Conservation (phyloP, 371 early-diverging fungal genomes). For the Phascolomyces articulosus region DNA sequence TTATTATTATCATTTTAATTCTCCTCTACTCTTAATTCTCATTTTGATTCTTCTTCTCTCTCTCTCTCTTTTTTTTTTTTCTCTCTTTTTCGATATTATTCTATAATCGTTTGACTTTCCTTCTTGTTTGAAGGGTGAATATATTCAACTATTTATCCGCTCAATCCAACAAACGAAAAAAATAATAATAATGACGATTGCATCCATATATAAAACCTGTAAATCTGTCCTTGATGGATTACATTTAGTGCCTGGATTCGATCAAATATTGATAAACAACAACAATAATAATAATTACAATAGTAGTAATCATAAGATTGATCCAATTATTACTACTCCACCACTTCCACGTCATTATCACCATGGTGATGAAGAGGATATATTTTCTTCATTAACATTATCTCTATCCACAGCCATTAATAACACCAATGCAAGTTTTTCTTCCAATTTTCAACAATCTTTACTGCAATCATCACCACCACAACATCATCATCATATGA, state of each 20-base stretch:
- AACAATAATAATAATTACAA: no score
- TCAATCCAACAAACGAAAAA: no score
- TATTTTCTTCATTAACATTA: no score
- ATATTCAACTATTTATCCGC: no score
- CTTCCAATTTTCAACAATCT: no score
- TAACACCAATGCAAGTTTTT: no score
- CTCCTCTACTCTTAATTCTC: neutral
- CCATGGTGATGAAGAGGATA: neutral
- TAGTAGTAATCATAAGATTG: no score
- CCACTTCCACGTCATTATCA: no score
- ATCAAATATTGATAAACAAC: neutral
- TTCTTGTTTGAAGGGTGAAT: neutral
- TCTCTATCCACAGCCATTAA: neutral
- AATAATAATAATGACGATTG: neutral
- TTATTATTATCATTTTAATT: neutral
- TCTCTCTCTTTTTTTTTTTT: slow-evolving; percentile 8
- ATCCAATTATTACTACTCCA: no score
- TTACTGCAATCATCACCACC: neutral
- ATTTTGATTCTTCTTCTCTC: neutral
- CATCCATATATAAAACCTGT: slow-evolving; percentile 4
- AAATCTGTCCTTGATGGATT: slow-evolving; percentile 11
- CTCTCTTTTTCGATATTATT: neutral
- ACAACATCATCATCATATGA: slow-evolving; percentile 12
- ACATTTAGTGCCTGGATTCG: neutral
- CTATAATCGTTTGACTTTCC: no score